Percentiles rank a stretch among this genome's conserved stretches.
Conservation (phyloP, 2,329 filamentous ascomycete genomes). For the Arthrobotrys entomopaga region DNA sequence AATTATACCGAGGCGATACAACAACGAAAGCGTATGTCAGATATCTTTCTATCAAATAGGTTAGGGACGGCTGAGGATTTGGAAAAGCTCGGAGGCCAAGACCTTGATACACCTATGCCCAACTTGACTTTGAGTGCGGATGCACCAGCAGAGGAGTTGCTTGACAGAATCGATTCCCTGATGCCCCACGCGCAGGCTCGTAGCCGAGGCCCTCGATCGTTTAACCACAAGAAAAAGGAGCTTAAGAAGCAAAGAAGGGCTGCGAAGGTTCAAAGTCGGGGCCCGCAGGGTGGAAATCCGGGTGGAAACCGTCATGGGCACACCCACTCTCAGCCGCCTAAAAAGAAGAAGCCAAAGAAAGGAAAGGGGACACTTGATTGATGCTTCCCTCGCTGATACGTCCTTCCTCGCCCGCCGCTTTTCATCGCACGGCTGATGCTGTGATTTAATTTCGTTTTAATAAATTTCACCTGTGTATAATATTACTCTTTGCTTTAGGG, state of each 20-base stretch:
- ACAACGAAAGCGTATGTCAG: slow-evolving; percentile 68
- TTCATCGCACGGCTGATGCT: too few relatives aligned
- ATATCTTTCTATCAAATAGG: slow-evolving; percentile 46
- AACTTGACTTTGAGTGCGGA: slow-evolving; percentile 13
- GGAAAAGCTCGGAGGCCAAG: slow-evolving; percentile 22
- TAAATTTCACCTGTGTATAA: too few relatives aligned
- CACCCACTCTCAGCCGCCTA: not conserved
- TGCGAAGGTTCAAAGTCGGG: slow-evolving; percentile 42
- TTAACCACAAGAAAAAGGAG: slow-evolving; percentile 20
- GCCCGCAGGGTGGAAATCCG: slow-evolving; percentile 13
- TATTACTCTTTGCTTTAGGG: too few relatives aligned
- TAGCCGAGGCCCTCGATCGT: too few relatives aligned
- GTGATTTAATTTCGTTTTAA: too few relatives aligned
- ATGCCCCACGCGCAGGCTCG: not conserved
- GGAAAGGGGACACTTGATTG: slow-evolving; percentile 13
- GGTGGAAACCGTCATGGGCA: not conserved
- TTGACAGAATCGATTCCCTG: not conserved
- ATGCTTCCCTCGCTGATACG: not conserved
- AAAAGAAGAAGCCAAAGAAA: slow-evolving; percentile 36
- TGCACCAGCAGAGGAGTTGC: not conserved
- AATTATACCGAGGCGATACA: slow-evolving; percentile 79
- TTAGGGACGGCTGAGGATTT: slow-evolving; percentile 50
- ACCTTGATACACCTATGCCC: not conserved
- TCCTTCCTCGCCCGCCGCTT: not conserved
- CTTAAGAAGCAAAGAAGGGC: slow-evolving; percentile 48